These are phyloP conservation scores for Cryptococcus floricola DNA, from an alignment of 1,284 basidiomycete genomes.

Conservation along the genomic window DNA sequence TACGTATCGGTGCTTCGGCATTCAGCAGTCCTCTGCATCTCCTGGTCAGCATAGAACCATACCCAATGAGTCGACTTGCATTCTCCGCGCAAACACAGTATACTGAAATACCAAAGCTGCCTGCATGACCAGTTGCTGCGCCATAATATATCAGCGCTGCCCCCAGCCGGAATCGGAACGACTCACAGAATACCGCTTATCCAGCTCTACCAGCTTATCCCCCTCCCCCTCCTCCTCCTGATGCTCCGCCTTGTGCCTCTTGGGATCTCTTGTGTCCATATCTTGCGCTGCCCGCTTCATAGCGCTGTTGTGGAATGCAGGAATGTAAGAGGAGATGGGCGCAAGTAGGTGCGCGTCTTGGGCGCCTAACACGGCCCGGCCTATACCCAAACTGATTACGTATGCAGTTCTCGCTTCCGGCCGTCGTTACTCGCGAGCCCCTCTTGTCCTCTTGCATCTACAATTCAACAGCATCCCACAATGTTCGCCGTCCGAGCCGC, in stretches of 20 bases:
- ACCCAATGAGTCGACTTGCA: slow-evolving; percentile 14
- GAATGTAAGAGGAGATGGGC: too few species aligned
- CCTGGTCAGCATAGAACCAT: background rate
- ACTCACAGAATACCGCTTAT: slow-evolving; percentile 15
- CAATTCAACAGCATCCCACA: background rate
- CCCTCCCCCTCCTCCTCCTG: background rate
- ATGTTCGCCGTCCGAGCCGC: slow-evolving; percentile 15
- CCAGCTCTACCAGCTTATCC: slow-evolving; percentile 1
- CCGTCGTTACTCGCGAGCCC: background rate
- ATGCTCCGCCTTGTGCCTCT: background rate
- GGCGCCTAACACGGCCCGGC: too few species aligned
- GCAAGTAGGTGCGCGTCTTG: too few species aligned
- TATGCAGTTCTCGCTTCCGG: slow-evolving; percentile 1
- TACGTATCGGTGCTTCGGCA: slow-evolving; percentile 18
- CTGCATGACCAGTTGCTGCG: slow-evolving; percentile 25
- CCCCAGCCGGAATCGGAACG: background rate
- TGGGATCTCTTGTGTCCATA: too few species aligned
- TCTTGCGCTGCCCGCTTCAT: too few species aligned
- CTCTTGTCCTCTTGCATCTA: background rate
- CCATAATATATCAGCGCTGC: background rate
- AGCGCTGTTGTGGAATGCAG: too few species aligned
- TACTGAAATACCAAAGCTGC: slow-evolving; percentile 31
- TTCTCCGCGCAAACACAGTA: slow-evolving; percentile 23
- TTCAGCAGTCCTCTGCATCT: slow-evolving; percentile 3
- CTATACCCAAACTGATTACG: background rate